Evolutionary conservation across 306 rosid species (phyloP).

Genomic region (Quercus variabilis): DNA sequence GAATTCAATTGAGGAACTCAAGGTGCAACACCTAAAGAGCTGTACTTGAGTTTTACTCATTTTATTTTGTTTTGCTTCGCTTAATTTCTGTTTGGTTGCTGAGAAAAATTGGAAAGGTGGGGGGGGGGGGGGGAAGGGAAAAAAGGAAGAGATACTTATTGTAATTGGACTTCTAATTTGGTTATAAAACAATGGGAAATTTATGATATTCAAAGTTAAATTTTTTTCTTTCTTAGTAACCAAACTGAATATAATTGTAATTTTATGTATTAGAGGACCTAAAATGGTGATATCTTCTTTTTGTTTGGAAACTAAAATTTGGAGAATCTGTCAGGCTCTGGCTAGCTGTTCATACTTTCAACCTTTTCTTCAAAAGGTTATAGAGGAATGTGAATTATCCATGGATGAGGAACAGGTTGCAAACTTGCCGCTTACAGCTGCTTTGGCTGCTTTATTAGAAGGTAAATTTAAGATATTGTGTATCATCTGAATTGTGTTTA

Average conservation of each 20-base stretch:
- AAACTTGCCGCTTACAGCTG: constrained; percentile 60
- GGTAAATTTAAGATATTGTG: constrained; percentile 34
- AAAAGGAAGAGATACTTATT: background rate
- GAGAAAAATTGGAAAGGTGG: background rate
- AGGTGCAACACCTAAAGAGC: too few relatives aligned
- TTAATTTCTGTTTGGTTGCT: background rate
- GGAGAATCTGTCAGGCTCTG: constrained; percentile 53
- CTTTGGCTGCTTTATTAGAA: constrained; percentile 59
- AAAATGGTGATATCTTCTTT: background rate
- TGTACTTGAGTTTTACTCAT: too few relatives aligned
- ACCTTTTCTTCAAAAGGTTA: constrained; percentile 45
- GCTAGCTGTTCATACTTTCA: constrained; percentile 76
- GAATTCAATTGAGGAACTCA: too few relatives aligned
- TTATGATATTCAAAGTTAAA: background rate
- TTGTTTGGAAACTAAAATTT: background rate
- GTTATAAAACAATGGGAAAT: background rate
- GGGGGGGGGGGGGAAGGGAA: background rate
- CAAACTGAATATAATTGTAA: background rate
- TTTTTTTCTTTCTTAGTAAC: constrained; percentile 3
- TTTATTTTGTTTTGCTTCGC: background rate
- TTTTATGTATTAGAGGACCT: background rate
- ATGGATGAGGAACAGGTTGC: constrained; percentile 35
- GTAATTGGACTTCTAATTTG: background rate
- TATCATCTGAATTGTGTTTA: background rate
- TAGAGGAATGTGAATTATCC: constrained; percentile 40